Conservation (phyloP, 805 yeast species). For the Schwanniomyces sp. region DNA sequence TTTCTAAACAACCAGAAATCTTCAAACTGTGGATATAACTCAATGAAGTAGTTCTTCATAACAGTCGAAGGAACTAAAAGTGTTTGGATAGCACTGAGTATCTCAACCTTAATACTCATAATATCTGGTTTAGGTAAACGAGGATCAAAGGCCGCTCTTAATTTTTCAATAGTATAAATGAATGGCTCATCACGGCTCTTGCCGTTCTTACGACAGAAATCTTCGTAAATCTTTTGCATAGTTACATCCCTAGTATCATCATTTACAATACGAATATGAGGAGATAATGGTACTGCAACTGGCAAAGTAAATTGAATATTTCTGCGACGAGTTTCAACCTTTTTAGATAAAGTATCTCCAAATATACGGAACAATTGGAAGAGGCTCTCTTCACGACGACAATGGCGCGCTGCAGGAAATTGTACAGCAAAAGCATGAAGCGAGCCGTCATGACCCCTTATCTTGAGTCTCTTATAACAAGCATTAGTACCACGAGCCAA, state of each 20-base stretch:
- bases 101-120: conserved; percentile 85
- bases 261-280: conserved; percentile 85
- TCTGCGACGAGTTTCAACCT: conserved; percentile 86
- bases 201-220: conserved; percentile 70
- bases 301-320: conserved; percentile 85
- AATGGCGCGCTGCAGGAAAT: conserved; percentile 96
- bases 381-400: conserved; percentile 93
- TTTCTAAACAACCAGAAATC: conserved; percentile 97
- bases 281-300: conserved; percentile 88
- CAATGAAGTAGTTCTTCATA: conserved; percentile 73
- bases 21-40: conserved; percentile 72
- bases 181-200: conserved; percentile 87
- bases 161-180: conserved; percentile 78
- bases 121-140: conserved; percentile 91
- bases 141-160: conserved; percentile 92
- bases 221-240: conserved; percentile 84
- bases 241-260: conserved; percentile 78
- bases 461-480: conserved; percentile 83
- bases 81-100: conserved; percentile 85
- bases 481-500: conserved; percentile 87
- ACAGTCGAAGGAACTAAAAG: conserved; percentile 83
- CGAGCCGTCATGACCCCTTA: conserved; percentile 92
- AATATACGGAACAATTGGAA: conserved; percentile 89
- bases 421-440: conserved; percentile 93
- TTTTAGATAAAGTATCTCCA: conserved; percentile 74